Evolutionary conservation across 305 asterid species (phyloP), one percentile per base, ranked within the genome.

Genomic region (Rubia peregrina): DNA sequence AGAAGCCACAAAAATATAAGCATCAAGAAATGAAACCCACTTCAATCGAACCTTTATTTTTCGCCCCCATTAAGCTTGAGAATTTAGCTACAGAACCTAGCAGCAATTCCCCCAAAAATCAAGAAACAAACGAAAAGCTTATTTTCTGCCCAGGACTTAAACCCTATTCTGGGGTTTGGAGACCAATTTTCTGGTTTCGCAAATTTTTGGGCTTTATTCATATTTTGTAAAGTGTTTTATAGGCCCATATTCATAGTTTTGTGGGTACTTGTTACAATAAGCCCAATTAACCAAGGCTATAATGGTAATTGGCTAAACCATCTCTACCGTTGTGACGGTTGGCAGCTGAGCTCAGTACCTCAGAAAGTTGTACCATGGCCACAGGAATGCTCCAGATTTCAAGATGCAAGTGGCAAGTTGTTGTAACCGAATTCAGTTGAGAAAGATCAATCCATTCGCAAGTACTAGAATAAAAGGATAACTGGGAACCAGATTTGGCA

Each of bases 21-120:
- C 62, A 43, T 33, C 16, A 55, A 19, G 5, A 7, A 61, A 4
- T 13, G 24, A 70, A 49, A 40, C 64, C 33, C 49, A 30, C 19
- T 33, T 53, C 17, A 43, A 60, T 17, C 7, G 4, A n/a, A 78
- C 82, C 82, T 78, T 74, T 78, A 6, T 71, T 62, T 70, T 67
- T 78, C 19, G 24, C 56, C 70, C 56, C 79, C 82, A 71, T 74
- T 74, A 70, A 9, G 30, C n/a, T 48, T 68, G 46, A 48, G 61
- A 26, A 68, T 10, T 26, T 68, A 8, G 46, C 26, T 8, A 65
- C 6, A 8, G 7, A 65, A 11, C 53, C 38, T 6, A n/a, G 4
- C 66, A 12, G 21, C 44, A 62, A 36, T 17, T 38, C 24, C 22
- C 40, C 10, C 49, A 38, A 26, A 22, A 13, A 12, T n/a, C 59